Evolutionary conservation across 495 filamentous ascomycete genomes (phyloP), one percentile per base, ranked within the genome.

Genomic region (Annulohypoxylon stygium): DNA sequence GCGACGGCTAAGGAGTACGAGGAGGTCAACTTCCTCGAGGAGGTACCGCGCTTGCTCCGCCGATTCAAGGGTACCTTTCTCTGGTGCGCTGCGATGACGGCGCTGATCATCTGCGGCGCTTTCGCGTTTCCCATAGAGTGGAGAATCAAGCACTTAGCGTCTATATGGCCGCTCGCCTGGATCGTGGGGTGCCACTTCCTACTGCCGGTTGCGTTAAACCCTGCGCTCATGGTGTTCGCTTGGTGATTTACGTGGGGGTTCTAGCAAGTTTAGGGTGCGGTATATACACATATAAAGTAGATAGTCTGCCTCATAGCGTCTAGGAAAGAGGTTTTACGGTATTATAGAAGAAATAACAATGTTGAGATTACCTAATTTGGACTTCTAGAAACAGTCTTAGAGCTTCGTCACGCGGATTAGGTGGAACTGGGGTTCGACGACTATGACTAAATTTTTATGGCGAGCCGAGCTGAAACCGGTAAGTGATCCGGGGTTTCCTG

Each of bases 191-290:
- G 80, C 14, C 90, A 92, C 73, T 86, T 90, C 75, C 74, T 89
- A 41, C 73, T 91, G 45, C 90, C 89, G 4, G 84, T 92, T 54
- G 84, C 81, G 58, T 77, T 92, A 45, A 92, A 92, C 60, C 90
- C 90, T 12, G 86, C 86, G 25, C 76, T 92, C 77, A 91, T 92
- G 90, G 83, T 88, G 74, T 91, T 91, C 75, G 89, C 88, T 23
- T 91, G 86, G 86, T 90, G 81, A 61, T 61, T 60, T 51, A 47
- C 3, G 39, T 55, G 39, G 48, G 45, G 37, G 37, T 16, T 61
- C 5, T 30, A 4, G 30, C 0, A 30, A 0, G 30, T 34, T 37
- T 34, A 10, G 36, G 12, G 7, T 60, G 12, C 9, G 16, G 4
- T 61, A 61, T 61, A 30, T 30, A 30, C 30, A 30, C 3, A 30